Evolutionary conservation across 2,329 filamentous ascomycete genomes (phyloP), one percentile per base, ranked within the genome.

Genomic region (Neonectria hederae): DNA sequence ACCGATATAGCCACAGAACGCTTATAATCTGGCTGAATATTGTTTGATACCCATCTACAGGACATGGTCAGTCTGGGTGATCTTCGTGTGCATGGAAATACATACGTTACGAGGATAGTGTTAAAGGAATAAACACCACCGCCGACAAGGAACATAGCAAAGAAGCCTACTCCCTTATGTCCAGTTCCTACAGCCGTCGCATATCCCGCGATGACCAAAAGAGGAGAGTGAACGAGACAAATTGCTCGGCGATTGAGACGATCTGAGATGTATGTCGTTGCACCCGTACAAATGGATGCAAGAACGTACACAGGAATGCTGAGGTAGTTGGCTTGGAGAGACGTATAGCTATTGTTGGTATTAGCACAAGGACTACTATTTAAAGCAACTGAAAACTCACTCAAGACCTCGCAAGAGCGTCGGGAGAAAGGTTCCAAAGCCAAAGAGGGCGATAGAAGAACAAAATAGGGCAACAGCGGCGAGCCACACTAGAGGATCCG

Each of bases 11-110:
- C 82, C 0, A 83, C 77, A 0, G 83, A 82, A 17, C 83, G 79
- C 26, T 82, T 79, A 70, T 83, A 83, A 46, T 85, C 82, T 2
- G 79, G 80, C 5, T 82, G 80, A 2, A 81, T 75, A 35, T 84
- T 85, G 46, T 82, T 82, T 21, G 82, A 83, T 5, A 84, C 69
- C 83, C 83, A 85, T 38, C 80, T 42, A 7, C 7, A 42, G 3
- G n/a, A 19, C 38, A 21, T 21, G n/a, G 9, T 42, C 8, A 19
- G n/a, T n/a, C 8, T 21, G n/a, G 38, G 6, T 10, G 17, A 42
- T 42, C 2, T 21, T 42, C 5, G 38, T 21, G 9, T 11, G 38
- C n/a, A 7, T 9, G 4, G 3, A 8, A 11, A 42, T 42, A 42
- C 38, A 4, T 42, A 42, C 38, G 38, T 42, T 10, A 42, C 38